phyloP scores from a whole-genome alignment of 2,329 filamentous ascomycete genomes.

The Fonsecaea erecta region DNA sequence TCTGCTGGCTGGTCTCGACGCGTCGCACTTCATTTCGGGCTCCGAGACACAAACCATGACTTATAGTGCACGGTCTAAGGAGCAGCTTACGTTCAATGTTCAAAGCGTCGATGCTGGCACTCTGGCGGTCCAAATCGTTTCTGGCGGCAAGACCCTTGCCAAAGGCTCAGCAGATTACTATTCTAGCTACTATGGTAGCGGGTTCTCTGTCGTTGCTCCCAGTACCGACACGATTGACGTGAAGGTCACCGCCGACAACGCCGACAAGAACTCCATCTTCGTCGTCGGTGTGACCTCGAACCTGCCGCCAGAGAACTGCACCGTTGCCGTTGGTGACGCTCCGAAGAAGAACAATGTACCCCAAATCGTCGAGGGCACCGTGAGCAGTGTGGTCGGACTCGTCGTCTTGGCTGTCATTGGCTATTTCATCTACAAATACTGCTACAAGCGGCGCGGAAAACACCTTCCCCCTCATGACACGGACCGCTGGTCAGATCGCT shows the following conservation, averaged over 20 bases:
- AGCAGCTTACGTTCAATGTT: neutral
- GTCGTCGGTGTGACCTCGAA: neutral
- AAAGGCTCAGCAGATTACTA: neutral
- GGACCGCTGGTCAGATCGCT: neutral
- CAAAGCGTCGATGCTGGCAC: neutral
- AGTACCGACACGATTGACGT: neutral
- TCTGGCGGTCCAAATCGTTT: neutral
- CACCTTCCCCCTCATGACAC: neutral
- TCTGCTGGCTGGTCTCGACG: neutral
- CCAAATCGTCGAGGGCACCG: neutral
- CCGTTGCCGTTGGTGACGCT: neutral
- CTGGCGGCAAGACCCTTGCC: neutral
- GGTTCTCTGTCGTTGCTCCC: neutral
- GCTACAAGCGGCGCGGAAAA: neutral
- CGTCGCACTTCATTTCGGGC: neutral
- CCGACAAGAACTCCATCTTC: neutral
- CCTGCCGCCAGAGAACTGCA: slow-evolving; percentile 1
- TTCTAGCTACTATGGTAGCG: neutral
- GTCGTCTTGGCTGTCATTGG: neutral
- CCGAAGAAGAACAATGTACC: neutral
- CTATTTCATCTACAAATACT: neutral
- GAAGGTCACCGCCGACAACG: neutral
- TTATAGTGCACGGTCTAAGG: neutral
- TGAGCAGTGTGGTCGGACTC: neutral
- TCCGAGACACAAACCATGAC: neutral